Evolutionary conservation across 139 green algal species (phyloP).

Genomic region (Chlamydomonas schloesseri): DNA sequence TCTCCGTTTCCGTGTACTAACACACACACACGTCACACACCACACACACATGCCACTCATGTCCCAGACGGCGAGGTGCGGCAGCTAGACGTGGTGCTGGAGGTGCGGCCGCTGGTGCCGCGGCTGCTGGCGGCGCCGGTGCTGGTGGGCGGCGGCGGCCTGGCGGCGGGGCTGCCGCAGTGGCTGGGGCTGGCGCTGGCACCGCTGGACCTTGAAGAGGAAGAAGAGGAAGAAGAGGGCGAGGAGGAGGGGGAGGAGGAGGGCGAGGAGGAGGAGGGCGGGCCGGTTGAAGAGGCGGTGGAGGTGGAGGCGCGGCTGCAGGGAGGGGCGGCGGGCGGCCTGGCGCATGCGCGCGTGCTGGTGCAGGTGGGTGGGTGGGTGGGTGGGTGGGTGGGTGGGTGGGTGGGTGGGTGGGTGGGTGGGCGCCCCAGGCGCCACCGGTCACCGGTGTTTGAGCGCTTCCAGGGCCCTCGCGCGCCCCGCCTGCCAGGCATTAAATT

Average conservation of each 20-base stretch:
- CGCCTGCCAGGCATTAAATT: no score
- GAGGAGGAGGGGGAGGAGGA: not conserved
- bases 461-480: no score
- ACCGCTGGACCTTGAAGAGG: not conserved
- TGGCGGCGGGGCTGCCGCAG: conserved; percentile 25
- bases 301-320: no score
- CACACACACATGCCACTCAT: no score
- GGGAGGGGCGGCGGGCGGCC: not conserved
- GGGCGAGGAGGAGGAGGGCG: not conserved
- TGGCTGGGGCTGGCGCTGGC: conserved; percentile 32
- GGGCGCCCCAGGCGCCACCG: no score
- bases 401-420: no score
- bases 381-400: no score
- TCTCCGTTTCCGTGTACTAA: not conserved
- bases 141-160: conserved; percentile 16
- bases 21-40: no score
- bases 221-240: not conserved
- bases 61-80: conserved; percentile 40
- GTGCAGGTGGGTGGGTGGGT: not conserved
- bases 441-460: no score
- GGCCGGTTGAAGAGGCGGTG: not conserved
- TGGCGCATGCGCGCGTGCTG: not conserved
- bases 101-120: conserved; percentile 9
- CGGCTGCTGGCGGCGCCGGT: conserved; percentile 1
- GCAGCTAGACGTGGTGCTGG: conserved; percentile 5